A percentile compares a stretch with the other conserved stretches of the same genome.
These are phyloP conservation scores for Penicillium lagena DNA, from an alignment of 495 filamentous ascomycete genomes.

Conservation along the genomic window DNA sequence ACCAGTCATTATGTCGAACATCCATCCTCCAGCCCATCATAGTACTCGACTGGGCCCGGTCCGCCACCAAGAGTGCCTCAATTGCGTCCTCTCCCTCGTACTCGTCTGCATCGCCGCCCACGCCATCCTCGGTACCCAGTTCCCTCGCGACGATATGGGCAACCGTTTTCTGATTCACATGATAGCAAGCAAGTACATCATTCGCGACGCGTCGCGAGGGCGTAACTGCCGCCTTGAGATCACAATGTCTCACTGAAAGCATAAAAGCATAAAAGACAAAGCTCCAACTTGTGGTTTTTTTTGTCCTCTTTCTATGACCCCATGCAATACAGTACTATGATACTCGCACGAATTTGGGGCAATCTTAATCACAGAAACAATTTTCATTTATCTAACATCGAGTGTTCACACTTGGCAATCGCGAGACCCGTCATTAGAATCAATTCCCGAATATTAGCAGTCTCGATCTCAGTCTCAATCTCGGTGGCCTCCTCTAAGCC, in stretches of 20 bases:
- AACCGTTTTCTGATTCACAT: conserved; percentile 27
- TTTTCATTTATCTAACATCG: too few species aligned
- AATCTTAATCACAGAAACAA: too few species aligned
- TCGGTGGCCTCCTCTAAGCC: too few species aligned
- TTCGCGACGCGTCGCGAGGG: conserved; percentile 20
- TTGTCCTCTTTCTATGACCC: too few species aligned
- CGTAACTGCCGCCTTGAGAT: conserved; percentile 49
- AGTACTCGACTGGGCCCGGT: conserved; percentile 7
- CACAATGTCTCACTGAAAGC: conserved; percentile 60
- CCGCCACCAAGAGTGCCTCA: conserved; percentile 19
- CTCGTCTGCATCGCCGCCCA: conserved; percentile 12
- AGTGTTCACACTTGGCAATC: too few species aligned
- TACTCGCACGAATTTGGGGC: too few species aligned
- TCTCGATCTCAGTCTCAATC: too few species aligned
- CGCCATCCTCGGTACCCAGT: conserved; percentile 8
- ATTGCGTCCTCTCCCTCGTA: conserved; percentile 30
- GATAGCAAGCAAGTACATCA: conserved; percentile 24
- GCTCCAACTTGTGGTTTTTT: too few species aligned
- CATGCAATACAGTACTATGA: too few species aligned
- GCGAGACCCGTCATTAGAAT: too few species aligned
- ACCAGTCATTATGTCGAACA: neutral
- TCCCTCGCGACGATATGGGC: conserved; percentile 17
- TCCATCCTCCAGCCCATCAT: conserved; percentile 1
- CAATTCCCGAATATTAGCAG: too few species aligned
- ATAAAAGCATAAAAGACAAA: conserved; percentile 60